Conservation (phyloP, 2,329 filamentous ascomycete species). For the Pseudomassariella vexata region DNA sequence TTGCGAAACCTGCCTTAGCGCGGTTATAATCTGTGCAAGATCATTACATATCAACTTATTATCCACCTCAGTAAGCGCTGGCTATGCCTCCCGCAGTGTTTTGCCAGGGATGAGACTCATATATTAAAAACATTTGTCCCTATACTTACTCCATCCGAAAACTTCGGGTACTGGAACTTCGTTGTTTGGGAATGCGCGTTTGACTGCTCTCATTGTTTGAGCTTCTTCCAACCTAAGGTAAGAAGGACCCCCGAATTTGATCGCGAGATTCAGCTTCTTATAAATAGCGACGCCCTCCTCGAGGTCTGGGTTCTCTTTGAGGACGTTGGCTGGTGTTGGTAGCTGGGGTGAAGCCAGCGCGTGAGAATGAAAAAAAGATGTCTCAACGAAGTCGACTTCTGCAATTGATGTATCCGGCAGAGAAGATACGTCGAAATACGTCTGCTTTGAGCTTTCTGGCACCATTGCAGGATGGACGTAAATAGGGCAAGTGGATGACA, state of each 20-base stretch:
- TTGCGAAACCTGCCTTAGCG: constrained; percentile 8
- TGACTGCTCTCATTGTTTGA: constrained; percentile 8
- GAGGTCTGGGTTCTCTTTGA: not conserved
- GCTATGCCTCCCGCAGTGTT: constrained; percentile 13
- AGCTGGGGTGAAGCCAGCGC: constrained; percentile 1
- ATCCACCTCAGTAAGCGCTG: constrained; percentile 10
- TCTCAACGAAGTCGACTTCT: not conserved
- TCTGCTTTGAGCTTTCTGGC: not conserved
- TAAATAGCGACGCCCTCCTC: not conserved
- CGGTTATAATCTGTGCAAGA: constrained; percentile 8
- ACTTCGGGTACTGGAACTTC: constrained; percentile 9
- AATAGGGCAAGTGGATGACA: too few relatives aligned
- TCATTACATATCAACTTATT: constrained; percentile 16
- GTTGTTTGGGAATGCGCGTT: constrained; percentile 4
- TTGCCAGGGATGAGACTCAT: constrained; percentile 9
- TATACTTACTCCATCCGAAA: constrained; percentile 8
- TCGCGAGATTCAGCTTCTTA: constrained; percentile 1
- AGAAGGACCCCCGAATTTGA: not conserved
- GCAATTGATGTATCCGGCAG: constrained; percentile 1
- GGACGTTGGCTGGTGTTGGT: constrained; percentile 1
- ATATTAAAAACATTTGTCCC: constrained; percentile 5
- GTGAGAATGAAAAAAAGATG: constrained; percentile 1
- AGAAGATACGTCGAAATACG: not conserved
- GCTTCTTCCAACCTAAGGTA: constrained; percentile 9
- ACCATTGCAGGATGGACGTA: too few relatives aligned